Base-by-base conservation (phyloP, 2,329 filamentous ascomycete genomes). In the Diaporthe sp. region DNA sequence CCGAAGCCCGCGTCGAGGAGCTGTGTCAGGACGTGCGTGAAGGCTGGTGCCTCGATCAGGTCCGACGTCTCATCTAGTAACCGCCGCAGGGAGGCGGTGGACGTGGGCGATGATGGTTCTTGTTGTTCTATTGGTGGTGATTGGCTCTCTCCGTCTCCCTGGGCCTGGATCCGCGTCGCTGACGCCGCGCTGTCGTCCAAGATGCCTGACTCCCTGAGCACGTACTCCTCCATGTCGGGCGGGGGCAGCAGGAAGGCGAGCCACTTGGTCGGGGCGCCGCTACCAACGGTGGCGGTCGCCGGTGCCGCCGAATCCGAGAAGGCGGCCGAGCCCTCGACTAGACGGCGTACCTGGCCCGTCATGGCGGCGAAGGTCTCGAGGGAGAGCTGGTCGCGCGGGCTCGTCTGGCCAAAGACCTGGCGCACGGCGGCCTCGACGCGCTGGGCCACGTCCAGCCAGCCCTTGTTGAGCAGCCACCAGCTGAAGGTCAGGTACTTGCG, bases 11-110 rank as follows among this genome's bases (percentile, higher is more conserved):
- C 90, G 82, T 98, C 96, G 75, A 98, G 93, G 73, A 98, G 89
- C 74, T 94, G 91, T 2, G 93, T 95, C 58, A 98, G 89, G 47
- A 99, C 95, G 80, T 95, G 93, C 0, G 92, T 90, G 84, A 98
- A 98, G 47, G 94, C 91, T 0, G 97, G 97, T 1, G 97, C 98
- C 81, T 99, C 97, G 81, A 98, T 93, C 33, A 99, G 90, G 82
- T 99, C 97, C 52, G 96, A 94, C 2, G 97, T 98, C 86, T 99
- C 97, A 82, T 99, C 96, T 1, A 99, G 90, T 28, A 99, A 90
- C 74, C 94, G 93, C 73, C 96, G 92, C 73, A 99, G 90, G 1
- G 92, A 90, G 9, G 85, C 82, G 15, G 88, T 82, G n/a, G 89
- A 87, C n/a, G 85, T 79, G 2, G 86, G 80, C 4, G 83, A 79